These are phyloP conservation scores for Macadamia integrifolia DNA, from an alignment of 164 flowering plant species.

Conservation along the genomic window DNA sequence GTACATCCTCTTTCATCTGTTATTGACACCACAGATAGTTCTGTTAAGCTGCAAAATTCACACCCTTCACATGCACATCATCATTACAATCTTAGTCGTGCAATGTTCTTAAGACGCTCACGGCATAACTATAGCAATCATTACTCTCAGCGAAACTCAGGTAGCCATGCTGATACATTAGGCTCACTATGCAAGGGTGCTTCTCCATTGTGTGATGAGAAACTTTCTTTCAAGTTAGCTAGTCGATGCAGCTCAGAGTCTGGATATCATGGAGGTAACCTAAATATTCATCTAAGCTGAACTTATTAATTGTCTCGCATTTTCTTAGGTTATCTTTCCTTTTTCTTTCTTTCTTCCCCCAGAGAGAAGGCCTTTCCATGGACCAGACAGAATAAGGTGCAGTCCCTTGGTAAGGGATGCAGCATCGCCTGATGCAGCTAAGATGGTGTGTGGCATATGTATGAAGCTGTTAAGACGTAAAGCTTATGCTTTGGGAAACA, in stretches of 20 bases:
- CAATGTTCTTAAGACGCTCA: constrained; percentile 31
- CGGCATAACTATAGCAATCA: constrained; percentile 37
- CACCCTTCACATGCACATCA: constrained; percentile 16
- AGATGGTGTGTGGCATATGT: constrained; percentile 49
- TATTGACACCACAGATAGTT: constrained; percentile 16
- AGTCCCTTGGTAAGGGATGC: constrained; percentile 26
- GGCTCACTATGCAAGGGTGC: constrained; percentile 23
- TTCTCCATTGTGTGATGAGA: constrained; percentile 22
- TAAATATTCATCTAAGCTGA: not conserved
- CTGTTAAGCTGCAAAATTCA: constrained; percentile 14
- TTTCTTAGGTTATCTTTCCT: not conserved
- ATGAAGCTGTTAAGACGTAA: constrained; percentile 39
- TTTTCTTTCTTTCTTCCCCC: constrained; percentile 2
- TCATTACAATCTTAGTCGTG: constrained; percentile 25
- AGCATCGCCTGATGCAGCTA: constrained; percentile 20
- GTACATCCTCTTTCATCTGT: constrained; percentile 11
- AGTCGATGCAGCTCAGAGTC: constrained; percentile 20
- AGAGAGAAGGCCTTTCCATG: constrained; percentile 26
- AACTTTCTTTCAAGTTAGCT: constrained; percentile 22
- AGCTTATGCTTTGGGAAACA: constrained; percentile 17
- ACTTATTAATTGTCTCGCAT: not conserved
- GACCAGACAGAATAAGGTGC: constrained; percentile 38
- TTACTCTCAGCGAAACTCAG: constrained; percentile 25
- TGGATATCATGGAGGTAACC: constrained; percentile 25
- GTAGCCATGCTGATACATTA: constrained; percentile 20